Evolutionary conservation across 441 rosid genomes (phyloP), one percentile per base, ranked within the genome.

Genomic region (Pelargonium fulgidum): DNA sequence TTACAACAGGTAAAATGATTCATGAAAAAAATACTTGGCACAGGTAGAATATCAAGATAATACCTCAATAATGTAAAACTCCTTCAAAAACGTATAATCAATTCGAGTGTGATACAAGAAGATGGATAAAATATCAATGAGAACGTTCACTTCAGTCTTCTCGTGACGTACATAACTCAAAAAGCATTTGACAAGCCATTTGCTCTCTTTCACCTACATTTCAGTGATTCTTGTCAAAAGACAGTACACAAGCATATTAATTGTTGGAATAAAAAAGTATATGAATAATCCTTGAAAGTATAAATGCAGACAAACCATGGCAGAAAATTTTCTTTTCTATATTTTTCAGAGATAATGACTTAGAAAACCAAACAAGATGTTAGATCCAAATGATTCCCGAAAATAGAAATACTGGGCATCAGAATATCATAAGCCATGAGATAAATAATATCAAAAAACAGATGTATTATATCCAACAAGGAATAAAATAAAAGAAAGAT

Each of bases 101-200:
- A 95, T 89, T 71, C 99, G 96, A 78, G 90, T 85, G 73, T 84
- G 97, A 77, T 81, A 87, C 84, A 90, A 73, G 86, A 95, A 95
- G 78, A 95, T 89, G 66, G 96, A 90, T 58, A 92, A 93, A 65
- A 89, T 86, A 73, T 95, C 99, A 66, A 95, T 88, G 66, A 95
- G 96, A 81, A 91, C 87, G 71, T 84, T 86, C 62, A 92, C 80
- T 86, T 95, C 98, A 19, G 80, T 75, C 75, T 88, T 84, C 77
- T 92, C 98, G 82, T 86, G 89, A 71, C 92, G 88, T 61, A 91
- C 76, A 80, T 89, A 95, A 81, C 88, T 95, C 70, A 90, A 85
- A 87, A 95, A 90, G 87, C 99, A 92, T 78, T 92, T 92, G 76
- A 95, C 86, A 71, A 95, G 96, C 99, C 99, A 95, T 85, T 95